phyloP scores from a whole-genome alignment of 2,329 filamentous ascomycete species.

The Graphilbum sp. region DNA sequence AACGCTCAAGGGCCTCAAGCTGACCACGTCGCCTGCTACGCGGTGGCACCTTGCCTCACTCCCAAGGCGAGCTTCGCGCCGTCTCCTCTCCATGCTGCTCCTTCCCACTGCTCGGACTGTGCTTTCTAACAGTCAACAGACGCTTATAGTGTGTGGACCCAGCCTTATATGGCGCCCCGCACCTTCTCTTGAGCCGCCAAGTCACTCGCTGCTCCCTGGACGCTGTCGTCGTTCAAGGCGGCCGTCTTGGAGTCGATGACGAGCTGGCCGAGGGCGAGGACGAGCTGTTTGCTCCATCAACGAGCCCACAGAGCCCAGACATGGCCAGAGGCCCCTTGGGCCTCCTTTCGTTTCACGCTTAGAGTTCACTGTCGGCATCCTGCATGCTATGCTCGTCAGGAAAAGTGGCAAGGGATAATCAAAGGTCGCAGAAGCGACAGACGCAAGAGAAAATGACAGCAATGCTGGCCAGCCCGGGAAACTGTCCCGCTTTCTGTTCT shows the following conservation, averaged over 20 bases:
- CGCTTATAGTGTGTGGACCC: too few species aligned
- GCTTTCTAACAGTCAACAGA: too few species aligned
- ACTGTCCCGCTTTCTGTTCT: too few species aligned
- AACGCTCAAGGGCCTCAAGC: slow-evolving; percentile 62
- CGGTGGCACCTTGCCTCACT: slow-evolving; percentile 41
- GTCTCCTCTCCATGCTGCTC: too few species aligned
- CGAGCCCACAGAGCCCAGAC: slow-evolving; percentile 75
- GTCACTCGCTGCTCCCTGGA: slow-evolving; percentile 17
- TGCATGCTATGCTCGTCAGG: too few species aligned
- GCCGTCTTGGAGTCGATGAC: background rate
- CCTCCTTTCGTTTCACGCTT: too few species aligned
- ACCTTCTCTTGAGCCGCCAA: background rate
- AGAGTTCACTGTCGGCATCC: too few species aligned
- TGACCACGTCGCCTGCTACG: slow-evolving; percentile 57
- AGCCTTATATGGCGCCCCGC: background rate
- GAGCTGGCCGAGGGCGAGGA: slow-evolving; percentile 44
- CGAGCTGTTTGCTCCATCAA: slow-evolving; percentile 71
- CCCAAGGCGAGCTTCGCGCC: slow-evolving; percentile 29
- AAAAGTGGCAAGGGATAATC: too few species aligned
- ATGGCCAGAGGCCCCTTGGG: slow-evolving; percentile 73
- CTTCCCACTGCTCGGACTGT: background rate
- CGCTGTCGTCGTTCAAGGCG: slow-evolving; percentile 22
- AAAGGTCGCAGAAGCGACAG: too few species aligned
- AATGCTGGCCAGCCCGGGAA: too few species aligned
- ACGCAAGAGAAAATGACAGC: too few species aligned